Base-by-base conservation (phyloP, 768 basidiomycete species). In the Collybia nuda region DNA sequence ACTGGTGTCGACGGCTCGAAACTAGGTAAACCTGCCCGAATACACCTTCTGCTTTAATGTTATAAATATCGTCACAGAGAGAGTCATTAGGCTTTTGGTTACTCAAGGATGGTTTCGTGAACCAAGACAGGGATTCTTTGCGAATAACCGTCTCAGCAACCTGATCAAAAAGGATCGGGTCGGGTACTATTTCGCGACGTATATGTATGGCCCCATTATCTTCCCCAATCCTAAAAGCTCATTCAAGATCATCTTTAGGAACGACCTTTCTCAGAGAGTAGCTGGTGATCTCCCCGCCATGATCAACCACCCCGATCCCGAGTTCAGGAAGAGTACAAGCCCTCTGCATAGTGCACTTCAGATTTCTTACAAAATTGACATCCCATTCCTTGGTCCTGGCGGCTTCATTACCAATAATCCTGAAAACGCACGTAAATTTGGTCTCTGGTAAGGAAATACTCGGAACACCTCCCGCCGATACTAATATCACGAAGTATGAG, bases 61-160 rank as follows among this genome's bases (percentile, higher is more conserved):
- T 51, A 18, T n/a, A 29, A 48, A 47, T 44, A 15, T 14, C 22
- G 17, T 12, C 28, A 6, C 29, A 70, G 70, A 73, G 47, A 67
- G 65, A 26, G 62, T 66, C 12, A 53, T 71, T 12, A 68, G 71
- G 26, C 63, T 70, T 14, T 56, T 73, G 29, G 64, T 71, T 29
- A 62, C 62, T 12, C 69, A 69, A 53, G 69, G 70, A n/a, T 71
- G 67, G 64, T 70, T 69, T 61, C 63, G 68, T 22, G 69, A 72
- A 53, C 48, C 67, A 3, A 67, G 62, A 45, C 66, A 64, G 26
- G 69, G 71, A 6, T 64, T 63, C 40, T 72, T 72, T 47, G 69
- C 71, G 23, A 71, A 71, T 50, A 71, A 68, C 51, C 64, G 69
- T 5, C 59, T 66, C 26, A 71, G 69, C 41, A 67, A 70, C 52